Evolutionary conservation across 1,139 yeast species (phyloP).

Genomic region (Candida frijolesensis): DNA sequence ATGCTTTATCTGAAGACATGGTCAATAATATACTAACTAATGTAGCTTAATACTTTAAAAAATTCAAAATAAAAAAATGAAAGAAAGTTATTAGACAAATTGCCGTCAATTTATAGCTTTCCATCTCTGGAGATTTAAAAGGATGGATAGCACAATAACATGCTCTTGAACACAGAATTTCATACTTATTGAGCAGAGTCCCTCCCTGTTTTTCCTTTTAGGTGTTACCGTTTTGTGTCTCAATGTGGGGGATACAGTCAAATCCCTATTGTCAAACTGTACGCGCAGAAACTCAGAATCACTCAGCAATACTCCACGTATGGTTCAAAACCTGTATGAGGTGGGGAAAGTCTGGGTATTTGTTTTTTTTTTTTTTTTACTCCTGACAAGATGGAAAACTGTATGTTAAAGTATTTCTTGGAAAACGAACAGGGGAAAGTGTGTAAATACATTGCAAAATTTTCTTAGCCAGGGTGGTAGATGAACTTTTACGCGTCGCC

Average conservation of each 20-base stretch:
- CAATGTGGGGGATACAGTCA: background rate
- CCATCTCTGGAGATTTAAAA: too few species aligned
- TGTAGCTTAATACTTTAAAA: background rate
- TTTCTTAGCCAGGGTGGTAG: too few species aligned
- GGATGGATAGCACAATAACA: too few species aligned
- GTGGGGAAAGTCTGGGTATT: background rate
- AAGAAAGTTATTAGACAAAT: too few species aligned
- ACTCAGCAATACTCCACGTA: background rate
- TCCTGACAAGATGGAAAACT: too few species aligned
- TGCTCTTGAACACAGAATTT: background rate
- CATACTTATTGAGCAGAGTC: background rate
- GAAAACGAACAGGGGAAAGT: too few species aligned
- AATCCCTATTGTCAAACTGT: background rate
- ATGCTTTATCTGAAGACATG: constrained; percentile 1
- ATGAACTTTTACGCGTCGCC: too few species aligned
- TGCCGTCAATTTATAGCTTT: background rate
- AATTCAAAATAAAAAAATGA: background rate
- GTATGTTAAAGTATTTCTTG: too few species aligned
- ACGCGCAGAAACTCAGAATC: background rate
- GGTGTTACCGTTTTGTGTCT: background rate
- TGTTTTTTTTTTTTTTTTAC: background rate
- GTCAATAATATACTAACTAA: background rate
- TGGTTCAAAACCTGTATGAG: background rate
- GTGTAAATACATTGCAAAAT: too few species aligned
- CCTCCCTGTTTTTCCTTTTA: background rate